Conservation (phyloP, 2,329 filamentous ascomycete genomes). For the Arthroderma uncinatum region DNA sequence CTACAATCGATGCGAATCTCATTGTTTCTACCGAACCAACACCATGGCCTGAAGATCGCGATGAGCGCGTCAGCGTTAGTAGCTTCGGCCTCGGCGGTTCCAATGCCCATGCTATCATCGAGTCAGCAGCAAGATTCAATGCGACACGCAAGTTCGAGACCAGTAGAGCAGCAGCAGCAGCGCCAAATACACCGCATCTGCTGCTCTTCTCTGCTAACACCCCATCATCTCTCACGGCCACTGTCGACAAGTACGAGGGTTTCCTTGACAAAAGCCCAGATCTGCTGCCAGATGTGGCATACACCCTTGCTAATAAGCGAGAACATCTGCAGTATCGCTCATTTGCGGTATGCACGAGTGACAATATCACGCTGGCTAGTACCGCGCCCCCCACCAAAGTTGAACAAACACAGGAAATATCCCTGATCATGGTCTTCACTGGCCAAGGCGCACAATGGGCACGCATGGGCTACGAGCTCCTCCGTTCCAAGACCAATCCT, state of each 20-base stretch:
- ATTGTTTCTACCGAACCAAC: constrained; percentile 13
- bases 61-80: constrained; percentile 23
- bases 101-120: constrained; percentile 22
- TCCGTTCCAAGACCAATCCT: constrained; percentile 6
- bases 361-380: too few species aligned
- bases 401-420: not conserved
- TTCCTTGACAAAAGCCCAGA: not conserved
- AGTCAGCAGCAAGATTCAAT: not conserved
- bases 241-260: not conserved
- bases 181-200: not conserved
- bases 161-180: not conserved
- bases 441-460: constrained; percentile 23
- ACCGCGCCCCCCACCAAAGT: too few species aligned
- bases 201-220: not conserved
- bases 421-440: constrained; percentile 17
- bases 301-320: constrained; percentile 5
- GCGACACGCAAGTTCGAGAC: constrained; percentile 6
- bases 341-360: constrained; percentile 6
- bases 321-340: not conserved
- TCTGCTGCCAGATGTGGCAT: constrained; percentile 5
- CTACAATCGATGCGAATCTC: constrained; percentile 14
- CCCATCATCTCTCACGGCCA: not conserved
- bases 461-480: constrained; percentile 20
- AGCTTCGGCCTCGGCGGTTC: constrained; percentile 25
- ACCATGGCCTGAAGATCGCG: constrained; percentile 21